Percentiles rank a stretch among this genome's conserved stretches.
phyloP scores from a whole-genome alignment of 2,329 filamentous ascomycete species.

The Diaporthe sp. region DNA sequence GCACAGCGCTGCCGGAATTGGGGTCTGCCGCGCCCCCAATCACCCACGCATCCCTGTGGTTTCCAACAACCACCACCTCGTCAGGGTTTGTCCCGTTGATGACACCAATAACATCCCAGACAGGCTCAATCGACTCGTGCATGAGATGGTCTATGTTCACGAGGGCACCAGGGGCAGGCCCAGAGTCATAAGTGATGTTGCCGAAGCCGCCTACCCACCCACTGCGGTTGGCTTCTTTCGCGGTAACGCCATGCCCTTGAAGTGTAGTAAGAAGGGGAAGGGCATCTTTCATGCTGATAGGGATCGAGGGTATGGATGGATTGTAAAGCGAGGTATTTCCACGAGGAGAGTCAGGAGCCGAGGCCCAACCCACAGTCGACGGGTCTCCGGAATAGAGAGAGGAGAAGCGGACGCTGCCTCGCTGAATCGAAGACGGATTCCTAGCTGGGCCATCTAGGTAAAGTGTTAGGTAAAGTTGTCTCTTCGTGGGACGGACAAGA shows the following conservation, averaged over 20 bases:
- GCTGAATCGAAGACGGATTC: constrained; percentile 1
- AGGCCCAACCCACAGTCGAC: constrained; percentile 8
- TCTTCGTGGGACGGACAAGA: neutral
- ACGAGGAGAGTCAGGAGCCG: constrained; percentile 5
- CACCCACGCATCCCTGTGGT: constrained; percentile 81
- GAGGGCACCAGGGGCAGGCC: neutral
- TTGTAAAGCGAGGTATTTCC: constrained; percentile 6
- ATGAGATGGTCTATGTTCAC: constrained; percentile 8
- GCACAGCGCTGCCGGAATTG: constrained; percentile 81
- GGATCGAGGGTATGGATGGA: constrained; percentile 9
- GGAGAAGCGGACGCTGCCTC: neutral
- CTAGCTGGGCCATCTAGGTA: neutral
- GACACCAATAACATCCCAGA: constrained; percentile 93
- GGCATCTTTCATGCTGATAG: constrained; percentile 15
- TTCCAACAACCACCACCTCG: constrained; percentile 89
- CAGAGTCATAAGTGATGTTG: constrained; percentile 13
- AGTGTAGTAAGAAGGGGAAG: neutral
- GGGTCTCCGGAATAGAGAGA: neutral
- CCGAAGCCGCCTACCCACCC: neutral
- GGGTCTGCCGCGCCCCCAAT: constrained; percentile 82
- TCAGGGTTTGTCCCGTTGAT: constrained; percentile 85
- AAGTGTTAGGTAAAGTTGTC: neutral
- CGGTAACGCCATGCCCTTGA: neutral
- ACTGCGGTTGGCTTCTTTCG: constrained; percentile 19
- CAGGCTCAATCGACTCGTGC: constrained; percentile 61